Evolutionary conservation across 768 basidiomycete genomes (phyloP).

Genomic region (Lactifluus hygrophoroides): DNA sequence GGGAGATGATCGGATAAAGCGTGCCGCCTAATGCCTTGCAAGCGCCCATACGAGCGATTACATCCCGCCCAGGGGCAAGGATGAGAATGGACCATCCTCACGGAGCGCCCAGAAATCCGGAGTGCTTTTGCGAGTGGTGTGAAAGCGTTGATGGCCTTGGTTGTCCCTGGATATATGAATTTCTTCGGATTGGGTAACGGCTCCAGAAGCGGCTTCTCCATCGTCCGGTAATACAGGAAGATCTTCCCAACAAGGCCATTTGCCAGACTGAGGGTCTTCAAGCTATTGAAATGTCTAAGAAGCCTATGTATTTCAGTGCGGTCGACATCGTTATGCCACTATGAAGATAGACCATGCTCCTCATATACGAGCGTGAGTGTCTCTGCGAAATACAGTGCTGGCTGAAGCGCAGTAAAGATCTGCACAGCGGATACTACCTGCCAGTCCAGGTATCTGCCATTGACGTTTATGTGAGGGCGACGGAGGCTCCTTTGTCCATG

Average conservation of each 20-base stretch:
- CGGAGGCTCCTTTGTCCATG: too few relatives aligned
- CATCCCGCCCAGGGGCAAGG: too few relatives aligned
- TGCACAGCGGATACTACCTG: background rate
- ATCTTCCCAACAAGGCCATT: background rate
- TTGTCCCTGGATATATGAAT: background rate
- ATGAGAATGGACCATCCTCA: too few relatives aligned
- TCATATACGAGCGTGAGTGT: background rate
- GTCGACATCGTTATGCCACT: background rate
- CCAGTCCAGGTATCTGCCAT: background rate
- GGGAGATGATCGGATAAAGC: too few relatives aligned
- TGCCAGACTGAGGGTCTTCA: background rate
- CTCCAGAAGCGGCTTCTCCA: background rate
- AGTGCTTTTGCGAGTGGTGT: too few relatives aligned
- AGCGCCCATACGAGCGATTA: too few relatives aligned
- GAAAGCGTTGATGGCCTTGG: too few relatives aligned
- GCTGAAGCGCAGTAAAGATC: background rate
- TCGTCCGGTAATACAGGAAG: background rate
- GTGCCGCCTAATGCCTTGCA: too few relatives aligned
- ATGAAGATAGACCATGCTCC: background rate
- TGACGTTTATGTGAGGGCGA: background rate
- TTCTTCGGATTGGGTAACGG: background rate
- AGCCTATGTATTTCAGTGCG: background rate
- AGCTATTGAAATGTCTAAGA: background rate
- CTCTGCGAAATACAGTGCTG: background rate
- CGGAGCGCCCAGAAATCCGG: too few relatives aligned